Conservation (phyloP, 2,329 filamentous ascomycete genomes). For the Lachnellula arida region DNA sequence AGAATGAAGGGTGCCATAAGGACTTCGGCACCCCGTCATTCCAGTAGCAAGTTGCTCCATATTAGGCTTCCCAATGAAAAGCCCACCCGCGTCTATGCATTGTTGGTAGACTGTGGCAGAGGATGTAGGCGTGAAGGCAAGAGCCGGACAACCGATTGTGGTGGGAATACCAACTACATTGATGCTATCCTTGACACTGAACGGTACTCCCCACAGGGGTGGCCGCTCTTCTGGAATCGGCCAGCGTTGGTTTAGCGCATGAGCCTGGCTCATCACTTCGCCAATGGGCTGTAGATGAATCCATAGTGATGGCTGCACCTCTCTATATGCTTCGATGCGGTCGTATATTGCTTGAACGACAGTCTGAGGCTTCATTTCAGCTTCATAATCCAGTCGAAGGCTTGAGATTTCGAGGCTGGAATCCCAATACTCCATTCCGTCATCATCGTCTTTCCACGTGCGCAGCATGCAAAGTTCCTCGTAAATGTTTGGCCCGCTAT, state of each 20-base stretch:
- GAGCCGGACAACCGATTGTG: slow-evolving; percentile 41
- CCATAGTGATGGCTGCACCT: slow-evolving; percentile 46
- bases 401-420: slow-evolving; percentile 26
- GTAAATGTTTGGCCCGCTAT: slow-evolving; percentile 16
- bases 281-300: slow-evolving; percentile 41
- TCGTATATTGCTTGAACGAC: slow-evolving; percentile 28
- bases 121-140: slow-evolving; percentile 41
- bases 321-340: slow-evolving; percentile 38
- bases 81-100: slow-evolving; percentile 46
- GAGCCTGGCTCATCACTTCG: slow-evolving; percentile 38
- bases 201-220: slow-evolving; percentile 46
- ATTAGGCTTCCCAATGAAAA: slow-evolving; percentile 54
- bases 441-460: slow-evolving; percentile 10
- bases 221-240: slow-evolving; percentile 38
- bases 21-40: slow-evolving; percentile 50
- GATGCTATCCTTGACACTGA: slow-evolving; percentile 47
- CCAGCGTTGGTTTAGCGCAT: slow-evolving; percentile 38
- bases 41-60: slow-evolving; percentile 53
- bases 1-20: slow-evolving; percentile 46
- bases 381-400: slow-evolving; percentile 24
- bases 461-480: slow-evolving; percentile 28
- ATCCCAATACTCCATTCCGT: slow-evolving; percentile 23
- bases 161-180: slow-evolving; percentile 43
- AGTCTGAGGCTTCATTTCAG: slow-evolving; percentile 23
- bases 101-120: slow-evolving; percentile 43